phyloP scores from a whole-genome alignment of 441 rosid species.

The Gossypium schwendimanii region DNA sequence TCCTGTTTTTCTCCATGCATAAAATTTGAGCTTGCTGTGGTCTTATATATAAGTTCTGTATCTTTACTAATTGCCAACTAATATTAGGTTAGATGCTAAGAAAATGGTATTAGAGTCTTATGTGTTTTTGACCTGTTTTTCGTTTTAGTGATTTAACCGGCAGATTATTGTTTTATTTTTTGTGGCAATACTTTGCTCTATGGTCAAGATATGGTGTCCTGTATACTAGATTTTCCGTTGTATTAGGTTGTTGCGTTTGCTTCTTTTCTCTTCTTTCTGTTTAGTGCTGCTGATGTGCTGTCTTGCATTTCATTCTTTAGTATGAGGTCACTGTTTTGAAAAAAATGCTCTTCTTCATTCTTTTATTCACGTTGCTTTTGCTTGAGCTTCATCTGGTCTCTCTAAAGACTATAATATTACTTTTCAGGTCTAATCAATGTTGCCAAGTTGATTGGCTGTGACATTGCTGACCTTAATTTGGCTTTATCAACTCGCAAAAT shows the following conservation, averaged over 20 bases:
- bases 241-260: background rate
- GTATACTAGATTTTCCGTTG: background rate
- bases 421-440: conserved; percentile 67
- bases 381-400: conserved; percentile 6
- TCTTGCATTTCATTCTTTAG: background rate
- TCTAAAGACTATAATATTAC: conserved; percentile 9
- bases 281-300: background rate
- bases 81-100: background rate
- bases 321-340: background rate
- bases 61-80: background rate
- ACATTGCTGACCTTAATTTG: conserved; percentile 52
- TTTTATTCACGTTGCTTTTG: conserved; percentile 1
- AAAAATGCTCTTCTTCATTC: background rate
- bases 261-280: background rate
- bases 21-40: background rate
- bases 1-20: background rate
- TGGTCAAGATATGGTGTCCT: background rate
- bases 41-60: background rate
- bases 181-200: background rate
- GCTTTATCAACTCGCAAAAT: conserved; percentile 88
- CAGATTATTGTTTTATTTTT: background rate
- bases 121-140: background rate
- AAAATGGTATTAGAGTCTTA: background rate
- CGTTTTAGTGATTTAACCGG: background rate
- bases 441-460: conserved; percentile 80